Base-by-base conservation (phyloP, 352 stramenopile species). In the Phytopythium sindhum region DNA sequence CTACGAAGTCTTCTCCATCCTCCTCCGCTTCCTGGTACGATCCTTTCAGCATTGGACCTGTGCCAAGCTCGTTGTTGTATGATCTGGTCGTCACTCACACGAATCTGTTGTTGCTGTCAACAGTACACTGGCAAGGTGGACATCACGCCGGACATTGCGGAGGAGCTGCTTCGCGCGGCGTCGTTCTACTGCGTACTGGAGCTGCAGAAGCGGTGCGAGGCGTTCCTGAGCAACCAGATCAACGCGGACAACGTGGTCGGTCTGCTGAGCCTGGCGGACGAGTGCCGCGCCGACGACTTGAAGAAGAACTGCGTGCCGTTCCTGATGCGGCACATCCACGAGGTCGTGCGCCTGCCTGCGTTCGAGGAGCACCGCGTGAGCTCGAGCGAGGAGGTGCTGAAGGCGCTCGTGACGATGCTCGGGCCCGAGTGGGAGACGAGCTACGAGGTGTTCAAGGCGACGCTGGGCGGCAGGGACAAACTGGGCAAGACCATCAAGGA, bases 91-190 rank as follows among this genome's bases (percentile, higher is more conserved):
- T 14, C 21, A 12, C 23, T 52, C 11, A 35, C 47, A n/a, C 24
- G 47, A 0, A 9, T 8, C 15, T 2, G 23, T n/a, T n/a, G 47
- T n/a, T n/a, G 24, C 14, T 5, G n/a, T 45, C 23, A 69, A n/a
- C 59, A 95, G 86, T 96, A 96, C 72, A 96, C 88, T 24, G 88
- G 87, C 58, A 91, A 93, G 63, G 86, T 96, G 23, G 70, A 88
- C 47, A 94, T 96, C 57, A 93, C 85, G 10, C 70, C 85, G 0
- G 77, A 91, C 50, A 84, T 93, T 48, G 81, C 88, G n/a, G 78
- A 92, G 65, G 86, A 96, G 41, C 68, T 96, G 55, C 67, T 96
- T 14, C 76, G 81, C 11, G 88, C 88, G 4, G 77, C 88, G 8
- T 90, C 86, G 19, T 88, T 87, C 57, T 96, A 96, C 60, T 90